Conservation (phyloP, 306 rosid genomes). For the Oemleria cerasiformis region DNA sequence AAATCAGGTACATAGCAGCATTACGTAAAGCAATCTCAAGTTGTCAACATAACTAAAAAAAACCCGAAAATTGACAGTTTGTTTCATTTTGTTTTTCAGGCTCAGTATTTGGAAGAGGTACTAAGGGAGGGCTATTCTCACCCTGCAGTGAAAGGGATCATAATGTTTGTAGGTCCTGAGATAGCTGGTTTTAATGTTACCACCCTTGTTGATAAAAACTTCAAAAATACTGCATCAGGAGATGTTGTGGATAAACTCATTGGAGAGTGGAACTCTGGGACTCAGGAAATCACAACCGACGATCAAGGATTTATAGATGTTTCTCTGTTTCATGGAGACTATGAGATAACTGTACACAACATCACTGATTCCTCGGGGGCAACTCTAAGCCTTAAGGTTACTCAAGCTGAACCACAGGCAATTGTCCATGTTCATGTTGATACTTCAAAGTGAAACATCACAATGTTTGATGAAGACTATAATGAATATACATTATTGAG, state of each 20-base stretch:
- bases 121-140: constrained; percentile 67
- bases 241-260: constrained; percentile 72
- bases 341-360: constrained; percentile 56
- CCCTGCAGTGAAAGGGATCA: constrained; percentile 69
- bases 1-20: constrained; percentile 43
- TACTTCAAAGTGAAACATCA: too few species aligned
- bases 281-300: constrained; percentile 37
- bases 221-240: constrained; percentile 59
- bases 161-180: constrained; percentile 65
- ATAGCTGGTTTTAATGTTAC: constrained; percentile 50
- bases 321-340: constrained; percentile 73
- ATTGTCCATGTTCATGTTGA: constrained; percentile 34
- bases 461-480: too few species aligned
- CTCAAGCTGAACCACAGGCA: constrained; percentile 31
- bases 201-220: constrained; percentile 46
- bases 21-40: not conserved
- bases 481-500: too few species aligned
- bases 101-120: constrained; percentile 56
- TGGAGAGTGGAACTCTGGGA: constrained; percentile 49
- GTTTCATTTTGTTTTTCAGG: constrained; percentile 32
- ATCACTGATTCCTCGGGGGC: constrained; percentile 33
- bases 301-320: constrained; percentile 42
- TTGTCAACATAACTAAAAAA: too few species aligned
- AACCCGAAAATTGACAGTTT: not conserved
- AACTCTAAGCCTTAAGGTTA: constrained; percentile 37